Percentiles rank a stretch among this genome's conserved stretches.
phyloP scores from a whole-genome alignment of 345 rosid species.

The Eucalyptus tenuipes region DNA sequence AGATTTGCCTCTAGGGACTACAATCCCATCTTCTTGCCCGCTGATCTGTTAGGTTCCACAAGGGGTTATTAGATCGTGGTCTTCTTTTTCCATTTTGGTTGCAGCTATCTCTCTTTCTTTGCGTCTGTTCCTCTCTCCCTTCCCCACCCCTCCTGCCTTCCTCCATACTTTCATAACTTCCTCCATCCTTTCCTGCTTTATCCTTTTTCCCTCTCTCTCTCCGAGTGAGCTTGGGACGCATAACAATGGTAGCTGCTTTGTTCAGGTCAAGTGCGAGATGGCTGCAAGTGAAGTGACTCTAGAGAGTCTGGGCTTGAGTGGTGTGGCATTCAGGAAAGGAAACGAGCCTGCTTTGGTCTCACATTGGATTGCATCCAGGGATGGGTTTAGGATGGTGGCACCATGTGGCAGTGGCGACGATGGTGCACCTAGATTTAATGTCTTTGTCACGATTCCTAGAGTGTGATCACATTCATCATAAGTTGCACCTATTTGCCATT shows the following conservation, averaged over 20 bases:
- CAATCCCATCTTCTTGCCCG: too few species aligned
- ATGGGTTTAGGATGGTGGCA: conserved; percentile 29
- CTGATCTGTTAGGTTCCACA: too few species aligned
- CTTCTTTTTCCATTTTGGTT: too few species aligned
- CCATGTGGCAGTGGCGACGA: conserved; percentile 1
- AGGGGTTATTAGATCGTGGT: too few species aligned
- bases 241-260: background rate
- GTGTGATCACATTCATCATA: background rate
- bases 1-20: too few species aligned
- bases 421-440: background rate
- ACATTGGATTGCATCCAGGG: conserved; percentile 34
- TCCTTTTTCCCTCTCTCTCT: too few species aligned
- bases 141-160: too few species aligned
- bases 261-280: background rate
- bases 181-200: too few species aligned
- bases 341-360: conserved; percentile 18
- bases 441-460: conserved; percentile 16
- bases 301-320: conserved; percentile 19
- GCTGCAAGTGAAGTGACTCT: background rate
- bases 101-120: too few species aligned
- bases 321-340: conserved; percentile 16
- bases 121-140: too few species aligned
- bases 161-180: too few species aligned
- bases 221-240: too few species aligned
- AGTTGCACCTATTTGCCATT: background rate